phyloP scores from a whole-genome alignment of 331 rosid species.

The Acacia pycnantha region DNA sequence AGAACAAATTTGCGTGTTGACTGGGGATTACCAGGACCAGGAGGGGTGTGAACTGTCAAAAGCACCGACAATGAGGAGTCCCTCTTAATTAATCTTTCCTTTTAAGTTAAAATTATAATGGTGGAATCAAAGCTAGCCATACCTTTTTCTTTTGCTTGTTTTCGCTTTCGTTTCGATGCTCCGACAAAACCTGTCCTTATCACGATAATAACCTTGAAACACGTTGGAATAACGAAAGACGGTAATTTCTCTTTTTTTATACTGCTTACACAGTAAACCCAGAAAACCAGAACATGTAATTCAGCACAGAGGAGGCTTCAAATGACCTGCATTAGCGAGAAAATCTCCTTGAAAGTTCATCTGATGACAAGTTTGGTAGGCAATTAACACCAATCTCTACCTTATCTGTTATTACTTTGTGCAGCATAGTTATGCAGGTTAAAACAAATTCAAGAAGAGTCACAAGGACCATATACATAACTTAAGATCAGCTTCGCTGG shows the following conservation, averaged over 20 bases:
- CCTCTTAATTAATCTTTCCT: not conserved
- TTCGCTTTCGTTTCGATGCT: not conserved
- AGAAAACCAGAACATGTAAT: conserved; percentile 3
- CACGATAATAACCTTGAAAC: not conserved
- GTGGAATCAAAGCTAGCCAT: not conserved
- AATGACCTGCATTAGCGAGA: not conserved
- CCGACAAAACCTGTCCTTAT: not conserved
- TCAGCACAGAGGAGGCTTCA: not conserved
- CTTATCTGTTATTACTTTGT: not conserved
- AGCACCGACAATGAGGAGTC: not conserved
- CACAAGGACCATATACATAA: not conserved
- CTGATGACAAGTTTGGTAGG: not conserved
- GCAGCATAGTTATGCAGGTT: not conserved
- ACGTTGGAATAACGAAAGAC: not conserved
- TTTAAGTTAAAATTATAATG: not conserved
- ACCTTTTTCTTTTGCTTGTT: not conserved
- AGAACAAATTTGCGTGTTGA: not conserved
- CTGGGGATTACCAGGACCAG: not conserved
- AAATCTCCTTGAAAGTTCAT: not conserved
- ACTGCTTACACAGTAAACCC: not conserved
- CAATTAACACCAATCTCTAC: not conserved
- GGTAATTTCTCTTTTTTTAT: not conserved
- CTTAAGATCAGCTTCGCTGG: not conserved
- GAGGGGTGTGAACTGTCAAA: not conserved
- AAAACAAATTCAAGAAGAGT: not conserved